Conservation (phyloP, 2,329 filamentous ascomycete species). For the Magnaporthiopsis poae region DNA sequence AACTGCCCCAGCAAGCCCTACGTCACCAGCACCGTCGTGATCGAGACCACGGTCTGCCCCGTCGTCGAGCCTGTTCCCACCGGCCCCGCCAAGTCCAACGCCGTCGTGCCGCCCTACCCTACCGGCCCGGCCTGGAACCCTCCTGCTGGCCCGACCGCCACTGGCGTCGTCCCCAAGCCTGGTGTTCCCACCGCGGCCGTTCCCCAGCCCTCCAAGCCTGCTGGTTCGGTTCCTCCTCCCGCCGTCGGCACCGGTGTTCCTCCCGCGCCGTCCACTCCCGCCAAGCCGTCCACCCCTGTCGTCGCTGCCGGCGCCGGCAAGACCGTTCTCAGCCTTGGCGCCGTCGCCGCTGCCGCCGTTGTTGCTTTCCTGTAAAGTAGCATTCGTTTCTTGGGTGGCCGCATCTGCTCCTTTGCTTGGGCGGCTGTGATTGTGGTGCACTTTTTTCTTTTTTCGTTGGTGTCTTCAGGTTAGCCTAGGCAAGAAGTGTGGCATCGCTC, state of each 20-base stretch:
- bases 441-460: background rate
- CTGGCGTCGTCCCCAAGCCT: background rate
- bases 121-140: background rate
- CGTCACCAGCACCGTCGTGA: slow-evolving; percentile 8
- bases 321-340: background rate
- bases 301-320: slow-evolving; percentile 2
- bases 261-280: background rate
- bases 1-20: slow-evolving; percentile 8
- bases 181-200: background rate
- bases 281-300: slow-evolving; percentile 4
- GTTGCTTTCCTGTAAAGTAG: slow-evolving; percentile 7
- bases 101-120: background rate
- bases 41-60: slow-evolving; percentile 8
- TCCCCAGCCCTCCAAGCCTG: background rate
- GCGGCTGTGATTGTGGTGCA: background rate
- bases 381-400: background rate
- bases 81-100: background rate
- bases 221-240: background rate
- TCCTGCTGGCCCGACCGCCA: background rate
- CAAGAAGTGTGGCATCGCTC: background rate
- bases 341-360: slow-evolving; percentile 1
- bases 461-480: background rate
- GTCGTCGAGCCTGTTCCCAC: background rate
- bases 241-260: background rate
- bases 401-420: background rate